Conservation (phyloP, 1,139 yeast genomes). For the Sugiyamaella paludigena region DNA sequence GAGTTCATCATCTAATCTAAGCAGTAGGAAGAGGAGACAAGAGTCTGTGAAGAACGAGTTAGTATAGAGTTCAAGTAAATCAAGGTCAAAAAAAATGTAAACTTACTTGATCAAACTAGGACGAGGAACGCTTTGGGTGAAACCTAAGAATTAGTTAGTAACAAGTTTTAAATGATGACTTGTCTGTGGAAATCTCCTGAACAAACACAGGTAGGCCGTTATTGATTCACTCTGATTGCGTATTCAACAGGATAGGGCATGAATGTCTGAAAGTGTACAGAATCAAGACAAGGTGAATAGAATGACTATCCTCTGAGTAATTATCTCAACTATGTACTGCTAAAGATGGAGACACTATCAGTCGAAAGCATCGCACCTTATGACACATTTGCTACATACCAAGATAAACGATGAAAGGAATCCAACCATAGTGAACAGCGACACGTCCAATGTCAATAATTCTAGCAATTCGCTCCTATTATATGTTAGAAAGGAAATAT, state of each 20-base stretch:
- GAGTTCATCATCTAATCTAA: conserved; percentile 42
- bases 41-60: conserved; percentile 35
- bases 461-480: conserved; percentile 76
- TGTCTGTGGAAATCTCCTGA: too few relatives aligned
- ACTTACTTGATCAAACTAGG: conserved; percentile 71
- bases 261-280: not conserved
- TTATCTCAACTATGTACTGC: too few relatives aligned
- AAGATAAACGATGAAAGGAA: conserved; percentile 88
- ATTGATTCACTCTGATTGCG: too few relatives aligned
- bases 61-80: conserved; percentile 1
- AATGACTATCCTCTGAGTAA: not conserved
- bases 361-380: too few relatives aligned
- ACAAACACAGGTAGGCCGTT: too few relatives aligned
- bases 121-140: conserved; percentile 81
- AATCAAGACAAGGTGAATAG: not conserved
- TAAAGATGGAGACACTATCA: not conserved
- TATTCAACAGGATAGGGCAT: too few relatives aligned
- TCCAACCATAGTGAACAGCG: conserved; percentile 93
- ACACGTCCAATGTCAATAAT: conserved; percentile 81
- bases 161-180: not conserved
- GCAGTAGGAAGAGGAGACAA: conserved; percentile 75
- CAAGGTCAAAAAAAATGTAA: not conserved
- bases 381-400: conserved; percentile 38
- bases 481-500: not conserved
- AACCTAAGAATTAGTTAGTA: conserved; percentile 42